These are phyloP conservation scores for Diaporthe aspalathi DNA, from an alignment of 2,329 filamentous ascomycete species.

Conservation along the genomic window DNA sequence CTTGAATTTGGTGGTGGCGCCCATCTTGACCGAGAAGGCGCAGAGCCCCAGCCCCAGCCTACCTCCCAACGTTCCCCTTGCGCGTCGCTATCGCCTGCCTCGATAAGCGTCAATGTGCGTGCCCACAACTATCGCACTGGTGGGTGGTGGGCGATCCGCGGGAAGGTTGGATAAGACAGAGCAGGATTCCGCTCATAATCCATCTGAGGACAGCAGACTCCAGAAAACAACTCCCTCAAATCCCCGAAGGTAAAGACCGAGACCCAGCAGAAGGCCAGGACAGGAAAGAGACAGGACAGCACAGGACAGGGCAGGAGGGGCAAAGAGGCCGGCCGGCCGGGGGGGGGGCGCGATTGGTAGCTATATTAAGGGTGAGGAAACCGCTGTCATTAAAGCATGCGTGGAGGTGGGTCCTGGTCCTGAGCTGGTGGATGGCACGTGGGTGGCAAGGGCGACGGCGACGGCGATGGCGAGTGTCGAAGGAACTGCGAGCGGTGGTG, in stretches of 20 bases:
- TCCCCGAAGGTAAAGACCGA: constrained; percentile 5
- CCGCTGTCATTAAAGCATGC: constrained; percentile 39
- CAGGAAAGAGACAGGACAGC: constrained; percentile 1
- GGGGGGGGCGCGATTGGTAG: constrained; percentile 29
- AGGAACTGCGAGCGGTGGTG: background rate
- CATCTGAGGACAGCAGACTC: constrained; percentile 34
- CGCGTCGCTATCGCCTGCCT: constrained; percentile 8
- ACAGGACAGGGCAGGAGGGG: background rate
- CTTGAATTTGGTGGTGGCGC: constrained; percentile 55
- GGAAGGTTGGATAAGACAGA: background rate
- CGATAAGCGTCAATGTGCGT: background rate
- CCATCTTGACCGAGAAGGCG: constrained; percentile 30
- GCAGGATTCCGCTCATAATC: constrained; percentile 32
- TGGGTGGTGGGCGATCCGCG: background rate
- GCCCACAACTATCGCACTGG: background rate
- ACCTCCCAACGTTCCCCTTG: background rate
- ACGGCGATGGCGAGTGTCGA: constrained; percentile 10
- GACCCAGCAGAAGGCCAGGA: background rate
- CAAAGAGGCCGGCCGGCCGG: constrained; percentile 18
- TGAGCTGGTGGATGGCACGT: constrained; percentile 31
- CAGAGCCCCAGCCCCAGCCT: background rate
- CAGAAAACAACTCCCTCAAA: constrained; percentile 15
- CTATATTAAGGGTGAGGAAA: constrained; percentile 39
- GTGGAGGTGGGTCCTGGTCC: constrained; percentile 37
- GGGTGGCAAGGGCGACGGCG: background rate